These are phyloP conservation scores for Candida labiduridarum DNA, from an alignment of 1,139 yeast genomes.

Conservation along the genomic window DNA sequence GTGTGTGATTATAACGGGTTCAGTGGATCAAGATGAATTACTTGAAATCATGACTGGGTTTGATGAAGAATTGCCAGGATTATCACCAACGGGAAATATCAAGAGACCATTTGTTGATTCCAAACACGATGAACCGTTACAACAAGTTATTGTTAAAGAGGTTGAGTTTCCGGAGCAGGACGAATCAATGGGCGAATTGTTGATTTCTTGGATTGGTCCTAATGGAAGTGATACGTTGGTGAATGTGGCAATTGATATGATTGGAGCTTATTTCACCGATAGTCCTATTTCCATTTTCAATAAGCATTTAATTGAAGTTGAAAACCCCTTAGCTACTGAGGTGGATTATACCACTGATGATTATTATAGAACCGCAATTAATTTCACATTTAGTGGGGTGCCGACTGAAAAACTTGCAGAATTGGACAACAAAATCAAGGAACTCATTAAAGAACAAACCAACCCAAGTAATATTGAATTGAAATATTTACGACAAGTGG, in stretches of 20 bases:
- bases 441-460: conserved; percentile 54
- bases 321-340: conserved; percentile 79
- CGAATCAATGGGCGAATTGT: conserved; percentile 78
- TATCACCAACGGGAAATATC: conserved; percentile 32
- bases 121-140: conserved; percentile 44
- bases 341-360: conserved; percentile 72
- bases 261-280: conserved; percentile 78
- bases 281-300: conserved; percentile 71
- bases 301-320: conserved; percentile 74
- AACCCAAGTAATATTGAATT: conserved; percentile 58
- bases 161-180: conserved; percentile 89
- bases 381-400: conserved; percentile 68
- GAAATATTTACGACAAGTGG: conserved; percentile 62
- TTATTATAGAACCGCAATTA: conserved; percentile 60
- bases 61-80: conserved; percentile 53
- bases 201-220: conserved; percentile 86
- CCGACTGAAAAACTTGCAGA: conserved; percentile 64
- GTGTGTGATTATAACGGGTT: conserved; percentile 81
- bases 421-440: conserved; percentile 54
- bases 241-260: conserved; percentile 68
- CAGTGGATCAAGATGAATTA: conserved; percentile 74
- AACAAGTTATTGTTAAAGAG: conserved; percentile 43
- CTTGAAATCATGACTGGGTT: conserved; percentile 60
- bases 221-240: conserved; percentile 50
- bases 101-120: conserved; percentile 86